A percentile compares a stretch with the other conserved stretches of the same genome.
Conservation (phyloP, 129 eudicot species). For the Pulicaria dysenterica region DNA sequence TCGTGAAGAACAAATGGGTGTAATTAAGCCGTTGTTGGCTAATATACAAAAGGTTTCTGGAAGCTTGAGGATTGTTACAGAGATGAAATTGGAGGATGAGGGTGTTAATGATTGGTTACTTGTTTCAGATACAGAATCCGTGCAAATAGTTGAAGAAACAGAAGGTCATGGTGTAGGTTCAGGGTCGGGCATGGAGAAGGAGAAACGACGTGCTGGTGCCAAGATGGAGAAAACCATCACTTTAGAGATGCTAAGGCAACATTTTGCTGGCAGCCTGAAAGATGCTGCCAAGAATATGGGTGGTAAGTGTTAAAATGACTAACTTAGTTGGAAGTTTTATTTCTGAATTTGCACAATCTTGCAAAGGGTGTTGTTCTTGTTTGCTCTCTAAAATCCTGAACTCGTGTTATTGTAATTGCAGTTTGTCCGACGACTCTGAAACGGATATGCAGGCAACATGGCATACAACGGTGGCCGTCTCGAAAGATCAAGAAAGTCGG, state of each 20-base stretch:
- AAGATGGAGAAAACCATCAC: slow-evolving; percentile 80
- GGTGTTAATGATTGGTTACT: slow-evolving; percentile 28
- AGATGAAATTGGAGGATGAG: slow-evolving; percentile 70
- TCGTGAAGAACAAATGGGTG: slow-evolving; percentile 52
- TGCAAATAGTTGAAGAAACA: slow-evolving; percentile 24
- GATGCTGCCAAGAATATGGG: slow-evolving; percentile 96
- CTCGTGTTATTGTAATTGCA: slow-evolving; percentile 35
- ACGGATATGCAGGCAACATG: slow-evolving; percentile 93
- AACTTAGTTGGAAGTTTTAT: too few relatives aligned
- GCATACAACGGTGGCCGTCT: slow-evolving; percentile 96
- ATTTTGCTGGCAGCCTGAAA: slow-evolving; percentile 96
- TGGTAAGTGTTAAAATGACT: slow-evolving; percentile 39
- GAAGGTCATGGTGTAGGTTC: not conserved
- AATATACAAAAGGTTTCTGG: slow-evolving; percentile 61
- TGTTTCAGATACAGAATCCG: slow-evolving; percentile 30
- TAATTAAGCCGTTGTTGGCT: slow-evolving; percentile 60
- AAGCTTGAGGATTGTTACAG: slow-evolving; percentile 64
- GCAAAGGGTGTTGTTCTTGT: not conserved
- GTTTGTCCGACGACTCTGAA: slow-evolving; percentile 97
- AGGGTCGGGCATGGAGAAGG: slow-evolving; percentile 41
- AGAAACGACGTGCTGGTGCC: slow-evolving; percentile 59
- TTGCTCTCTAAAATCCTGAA: not conserved
- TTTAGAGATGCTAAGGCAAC: slow-evolving; percentile 73
- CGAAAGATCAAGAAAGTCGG: slow-evolving; percentile 98
- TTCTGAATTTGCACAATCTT: too few relatives aligned